Base-by-base conservation (phyloP, 2,329 filamentous ascomycete genomes). In the Botrytis cinerea region DNA sequence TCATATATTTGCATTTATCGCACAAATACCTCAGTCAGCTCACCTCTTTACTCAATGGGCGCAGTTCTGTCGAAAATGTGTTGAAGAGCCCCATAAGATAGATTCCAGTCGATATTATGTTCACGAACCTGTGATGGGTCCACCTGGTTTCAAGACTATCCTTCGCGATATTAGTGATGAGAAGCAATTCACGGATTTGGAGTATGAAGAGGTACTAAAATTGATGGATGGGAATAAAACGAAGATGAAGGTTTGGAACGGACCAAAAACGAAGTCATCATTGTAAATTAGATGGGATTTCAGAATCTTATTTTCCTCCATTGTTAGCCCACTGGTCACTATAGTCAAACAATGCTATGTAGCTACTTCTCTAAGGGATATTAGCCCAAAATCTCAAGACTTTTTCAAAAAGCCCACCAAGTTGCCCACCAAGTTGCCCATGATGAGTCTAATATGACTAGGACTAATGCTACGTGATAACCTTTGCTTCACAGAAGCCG, bases 41-140 rank as follows among this genome's bases (percentile, higher is more conserved):
- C 62, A 66, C 43, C 25, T 66, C 22, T 46, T 66, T 46, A n/a
- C 43, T 32, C 43, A 66, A 45, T 48, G 43, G 62, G 62, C 62
- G 4, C 43, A 45, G 28, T 66, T 66, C 22, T 32, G 38, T 48
- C 62, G 16, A 45, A 16, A 9, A 2, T 66, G 62, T 8, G 62
- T 66, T 28, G 62, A 66, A n/a, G 25, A 66, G 5, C 62, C 22
- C 5, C 38, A 66, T 48, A 43, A 40, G 1, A 18, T 35, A 10
- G 16, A 8, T 45, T 16, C 25, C 14, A 66, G 43, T 45, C 38
- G 18, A 14, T 48, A 46, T 40, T 16, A 6, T 45, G 18, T 66
- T 48, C 28, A 66, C 46, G 43, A 66, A 66, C 43, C 62, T 12
- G 18, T 66, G 8, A 7, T 22, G 22, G 62, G 20, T 25, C 22